Evolutionary conservation across 2,329 filamentous ascomycete species (phyloP), one percentile per base, ranked within the genome.

Genomic region (Ustulina deusta): DNA sequence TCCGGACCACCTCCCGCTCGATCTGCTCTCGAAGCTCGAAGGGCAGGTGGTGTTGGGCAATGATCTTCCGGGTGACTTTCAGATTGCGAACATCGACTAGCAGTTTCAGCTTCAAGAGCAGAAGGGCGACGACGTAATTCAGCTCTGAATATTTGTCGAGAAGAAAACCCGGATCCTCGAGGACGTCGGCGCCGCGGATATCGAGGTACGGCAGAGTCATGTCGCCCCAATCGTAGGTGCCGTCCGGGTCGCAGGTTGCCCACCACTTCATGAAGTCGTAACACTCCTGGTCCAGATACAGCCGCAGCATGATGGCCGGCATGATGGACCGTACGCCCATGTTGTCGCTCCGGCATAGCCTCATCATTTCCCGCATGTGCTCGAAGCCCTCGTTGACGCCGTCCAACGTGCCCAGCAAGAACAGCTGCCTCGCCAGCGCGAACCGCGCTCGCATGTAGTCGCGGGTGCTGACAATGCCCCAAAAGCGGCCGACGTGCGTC

Each of bases 241-340:
- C 51, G 4, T 66, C 54, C 9, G 56, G 56, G 46, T 76, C 69
- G 1, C 55, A 66, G 0, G 71, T 75, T 0, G 71, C 75, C 65
- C 74, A 79, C 76, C 78, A 80, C 71, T 78, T 81, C 2, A 79
- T 54, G 42, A 83, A 83, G 61, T 83, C 81, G 67, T 84, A 85
- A 71, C 79, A 82, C n/a, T 84, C 83, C 71, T 87, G 84, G 63
- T 87, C 85, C 48, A 73, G 77, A 22, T 79, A 79, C 6, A 87
- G 77, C 2, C 84, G 81, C 15, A 88, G 72, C 62, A 82, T 78
- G 10, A 84, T 48, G 0, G 72, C 68, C 0, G 86, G 84, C 0
- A 84, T 65, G 0, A 82, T 22, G 20, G 79, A 49, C 0, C 84
- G 79, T 2, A 85, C 20, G 0, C 81, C 80, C 77, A 85, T 76